phyloP scores from a whole-genome alignment of 768 basidiomycete species.

The Kwoniella botswanensis region DNA sequence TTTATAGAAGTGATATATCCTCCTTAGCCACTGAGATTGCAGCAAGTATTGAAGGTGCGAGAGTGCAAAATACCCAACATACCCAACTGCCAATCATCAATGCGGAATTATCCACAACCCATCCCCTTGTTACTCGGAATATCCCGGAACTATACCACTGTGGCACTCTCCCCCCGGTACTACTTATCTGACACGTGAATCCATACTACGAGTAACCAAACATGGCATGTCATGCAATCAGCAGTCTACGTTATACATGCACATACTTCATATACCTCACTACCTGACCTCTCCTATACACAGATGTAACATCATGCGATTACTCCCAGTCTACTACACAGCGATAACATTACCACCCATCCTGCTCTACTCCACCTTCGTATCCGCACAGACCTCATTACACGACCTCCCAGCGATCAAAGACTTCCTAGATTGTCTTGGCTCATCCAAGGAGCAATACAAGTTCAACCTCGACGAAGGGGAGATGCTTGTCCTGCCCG shows the following conservation, averaged over 20 bases:
- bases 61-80: background rate
- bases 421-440: background rate
- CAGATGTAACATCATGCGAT: no score
- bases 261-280: no score
- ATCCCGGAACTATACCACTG: background rate
- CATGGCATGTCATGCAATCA: no score
- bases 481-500: background rate
- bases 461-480: background rate
- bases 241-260: no score
- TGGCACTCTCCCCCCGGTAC: background rate
- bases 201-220: background rate
- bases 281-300: no score
- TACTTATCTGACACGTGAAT: background rate
- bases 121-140: background rate
- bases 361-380: no score
- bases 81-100: slow-evolving; percentile 16
- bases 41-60: background rate
- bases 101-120: slow-evolving; percentile 1
- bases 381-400: no score
- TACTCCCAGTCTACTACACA: no score
- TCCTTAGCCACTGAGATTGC: background rate
- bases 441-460: background rate
- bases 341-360: no score
- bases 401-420: background rate
- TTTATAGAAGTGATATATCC: background rate